phyloP scores from a whole-genome alignment of 306 rosid species.

The Gleditsia sinensis region DNA sequence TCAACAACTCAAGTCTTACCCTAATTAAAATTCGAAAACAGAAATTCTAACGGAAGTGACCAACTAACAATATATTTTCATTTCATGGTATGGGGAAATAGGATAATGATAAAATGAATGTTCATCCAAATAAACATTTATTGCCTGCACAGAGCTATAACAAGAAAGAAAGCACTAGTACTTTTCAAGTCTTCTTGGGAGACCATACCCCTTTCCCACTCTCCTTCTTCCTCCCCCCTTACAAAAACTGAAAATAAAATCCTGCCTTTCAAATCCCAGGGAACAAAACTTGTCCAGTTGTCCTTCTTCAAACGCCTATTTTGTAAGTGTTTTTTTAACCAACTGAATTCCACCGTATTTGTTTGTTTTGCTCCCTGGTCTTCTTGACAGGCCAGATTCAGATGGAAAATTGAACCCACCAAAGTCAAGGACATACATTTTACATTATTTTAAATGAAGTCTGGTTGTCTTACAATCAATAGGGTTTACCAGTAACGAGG shows the following conservation, averaged over 20 bases:
- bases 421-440: conserved; percentile 13
- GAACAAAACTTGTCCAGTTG: not conserved
- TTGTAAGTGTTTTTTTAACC: conserved; percentile 1
- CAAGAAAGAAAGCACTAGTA: not conserved
- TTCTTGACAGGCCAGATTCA: conserved; percentile 15
- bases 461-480: not conserved
- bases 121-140: conserved; percentile 6
- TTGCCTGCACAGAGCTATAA: not conserved
- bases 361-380: not conserved
- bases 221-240: not conserved
- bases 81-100: not conserved
- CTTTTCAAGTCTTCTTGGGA: conserved; percentile 4
- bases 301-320: conserved; percentile 9
- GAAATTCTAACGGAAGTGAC: not conserved
- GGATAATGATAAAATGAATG: conserved; percentile 5
- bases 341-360: not conserved
- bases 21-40: conserved; percentile 3
- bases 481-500: not conserved
- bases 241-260: not conserved
- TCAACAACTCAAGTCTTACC: not conserved
- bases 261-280: not conserved
- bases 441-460: conserved; percentile 15
- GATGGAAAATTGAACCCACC: conserved; percentile 19
- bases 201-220: not conserved
- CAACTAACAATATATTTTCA: conserved; percentile 24